Evolutionary conservation across 2,329 filamentous ascomycete species (phyloP), one percentile per base, ranked within the genome.

Genomic region (Esteya vermicola): DNA sequence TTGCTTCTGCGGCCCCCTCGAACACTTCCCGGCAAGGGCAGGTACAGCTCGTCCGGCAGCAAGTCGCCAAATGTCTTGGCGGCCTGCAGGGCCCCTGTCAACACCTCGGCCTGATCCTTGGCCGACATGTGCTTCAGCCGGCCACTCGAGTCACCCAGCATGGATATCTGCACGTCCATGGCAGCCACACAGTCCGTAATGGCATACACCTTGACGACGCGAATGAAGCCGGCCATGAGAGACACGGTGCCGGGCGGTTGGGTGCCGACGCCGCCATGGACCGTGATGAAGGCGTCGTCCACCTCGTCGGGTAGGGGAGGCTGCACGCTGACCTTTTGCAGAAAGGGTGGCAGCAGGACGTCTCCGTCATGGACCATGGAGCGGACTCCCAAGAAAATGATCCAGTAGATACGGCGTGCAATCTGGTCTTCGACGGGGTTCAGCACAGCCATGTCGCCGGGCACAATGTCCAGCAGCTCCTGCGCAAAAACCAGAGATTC

Each of bases 321-420:
- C 48, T 21, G 20, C 85, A 5, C 77, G 80, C 33, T 85, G 75
- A 21, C 70, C 77, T 0, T 77, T 75, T 0, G 84, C 93, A 28
- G 2, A 81, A 77, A 37, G 4, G 81, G 75, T 38, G 93, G 77
- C 27, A 81, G 70, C 28, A 88, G 63, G 50, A 86, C 83, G 27
- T 74, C 73, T 45, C 84, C 85, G 16, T 91, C 62, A 53, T 93
- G 85, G 41, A 81, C 73, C 56, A 93, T 75, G 0, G 84, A 83
- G 45, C 78, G 70, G 44, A 84, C 72, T 26, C 79, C 79, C 6
- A 86, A 73, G 45, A 91, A 76, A 48, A 86, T 69, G 19, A 83
- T 79, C 78, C 86, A 94, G 56, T 93, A 94, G 31, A 93, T 78
- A 46, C 81, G 73, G 54, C 82, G 81, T 35, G 80, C 75, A 35